Conservation (phyloP, 805 yeast genomes). For the Schizosaccharomyces cryophilus region DNA sequence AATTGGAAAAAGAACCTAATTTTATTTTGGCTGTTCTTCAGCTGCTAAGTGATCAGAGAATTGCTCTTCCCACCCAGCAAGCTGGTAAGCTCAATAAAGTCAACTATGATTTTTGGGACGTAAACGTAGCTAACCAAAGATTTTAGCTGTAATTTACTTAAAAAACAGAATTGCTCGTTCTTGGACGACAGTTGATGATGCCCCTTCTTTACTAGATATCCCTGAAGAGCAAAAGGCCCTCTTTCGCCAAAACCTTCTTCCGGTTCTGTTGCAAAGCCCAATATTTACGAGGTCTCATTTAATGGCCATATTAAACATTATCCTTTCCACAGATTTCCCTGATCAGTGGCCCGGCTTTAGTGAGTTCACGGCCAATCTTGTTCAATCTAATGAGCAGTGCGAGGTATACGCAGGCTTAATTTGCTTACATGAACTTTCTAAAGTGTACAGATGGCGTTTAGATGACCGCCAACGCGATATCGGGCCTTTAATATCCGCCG, state of each 20-base stretch:
- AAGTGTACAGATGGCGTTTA: slow-evolving; percentile 46
- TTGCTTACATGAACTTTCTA: slow-evolving; percentile 42
- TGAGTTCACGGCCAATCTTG: slow-evolving; percentile 21
- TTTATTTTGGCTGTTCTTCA: slow-evolving; percentile 67
- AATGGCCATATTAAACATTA: slow-evolving; percentile 23
- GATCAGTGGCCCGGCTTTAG: slow-evolving; percentile 30
- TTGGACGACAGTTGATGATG: slow-evolving; percentile 24
- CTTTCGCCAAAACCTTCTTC: slow-evolving; percentile 42
- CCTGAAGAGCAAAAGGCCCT: slow-evolving; percentile 44
- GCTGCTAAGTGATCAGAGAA: slow-evolving; percentile 21
- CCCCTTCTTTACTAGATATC: slow-evolving; percentile 13
- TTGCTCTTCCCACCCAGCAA: slow-evolving; percentile 13
- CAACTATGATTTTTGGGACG: neutral
- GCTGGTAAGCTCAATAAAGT: slow-evolving; percentile 19
- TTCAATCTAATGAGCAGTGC: slow-evolving; percentile 16
- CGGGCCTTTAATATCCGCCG: slow-evolving; percentile 28
- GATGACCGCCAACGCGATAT: slow-evolving; percentile 29
- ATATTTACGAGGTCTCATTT: slow-evolving; percentile 20
- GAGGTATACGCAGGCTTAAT: slow-evolving; percentile 46
- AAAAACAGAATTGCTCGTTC: slow-evolving; percentile 45
- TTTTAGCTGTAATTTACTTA: slow-evolving; percentile 40
- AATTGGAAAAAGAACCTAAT: slow-evolving; percentile 35
- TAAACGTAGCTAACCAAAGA: neutral
- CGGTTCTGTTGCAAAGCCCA: slow-evolving; percentile 30
- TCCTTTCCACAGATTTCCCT: slow-evolving; percentile 28